phyloP scores from a whole-genome alignment of 1,284 basidiomycete species.

The Afroboletus lepidellus region DNA sequence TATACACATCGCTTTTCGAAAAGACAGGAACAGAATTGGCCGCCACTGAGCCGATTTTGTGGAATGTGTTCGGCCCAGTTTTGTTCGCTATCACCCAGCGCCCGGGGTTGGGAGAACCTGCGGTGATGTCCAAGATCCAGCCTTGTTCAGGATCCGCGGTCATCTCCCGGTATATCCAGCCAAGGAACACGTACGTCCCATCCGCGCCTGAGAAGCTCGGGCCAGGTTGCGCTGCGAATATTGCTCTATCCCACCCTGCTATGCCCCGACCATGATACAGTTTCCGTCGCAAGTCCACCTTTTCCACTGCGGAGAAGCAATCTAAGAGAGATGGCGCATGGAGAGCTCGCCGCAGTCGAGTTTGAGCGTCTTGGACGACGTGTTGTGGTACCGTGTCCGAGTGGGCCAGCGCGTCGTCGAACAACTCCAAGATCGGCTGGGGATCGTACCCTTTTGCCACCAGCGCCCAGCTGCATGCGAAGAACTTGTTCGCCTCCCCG shows the following conservation, averaged over 20 bases:
- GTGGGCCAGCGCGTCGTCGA: background rate
- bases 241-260: background rate
- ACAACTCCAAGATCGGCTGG: background rate
- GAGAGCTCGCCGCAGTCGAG: background rate
- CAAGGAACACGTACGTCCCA: background rate
- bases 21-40: background rate
- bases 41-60: background rate
- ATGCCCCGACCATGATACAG: background rate
- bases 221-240: background rate
- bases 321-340: background rate
- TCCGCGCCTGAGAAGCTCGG: background rate
- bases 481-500: background rate
- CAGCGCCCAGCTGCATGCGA: background rate
- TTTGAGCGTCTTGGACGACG: background rate
- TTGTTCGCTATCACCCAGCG: background rate
- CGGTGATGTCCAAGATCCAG: background rate
- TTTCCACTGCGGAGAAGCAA: background rate
- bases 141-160: background rate
- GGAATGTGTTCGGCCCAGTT: background rate
- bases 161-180: background rate
- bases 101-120: background rate
- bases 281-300: background rate
- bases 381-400: background rate
- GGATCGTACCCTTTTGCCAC: background rate
- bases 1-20: background rate